Evolutionary conservation across 768 basidiomycete genomes (phyloP).

Genomic region (Tephrocybe sp.): DNA sequence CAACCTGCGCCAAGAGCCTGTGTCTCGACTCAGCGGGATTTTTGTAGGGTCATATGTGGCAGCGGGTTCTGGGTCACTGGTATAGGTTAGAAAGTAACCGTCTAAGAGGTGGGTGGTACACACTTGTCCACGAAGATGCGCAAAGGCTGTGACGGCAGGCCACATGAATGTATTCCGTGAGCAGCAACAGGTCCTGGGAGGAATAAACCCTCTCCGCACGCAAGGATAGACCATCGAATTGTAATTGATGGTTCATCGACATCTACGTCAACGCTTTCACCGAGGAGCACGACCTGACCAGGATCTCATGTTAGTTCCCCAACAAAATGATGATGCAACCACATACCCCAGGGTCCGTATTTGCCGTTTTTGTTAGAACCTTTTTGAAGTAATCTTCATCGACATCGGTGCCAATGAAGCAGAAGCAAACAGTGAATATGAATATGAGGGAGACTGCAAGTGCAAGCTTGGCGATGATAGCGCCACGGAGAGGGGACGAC

Average conservation of each 20-base stretch:
- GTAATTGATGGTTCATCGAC: conserved; percentile 57
- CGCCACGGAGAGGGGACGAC: conserved; percentile 28
- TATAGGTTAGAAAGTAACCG: not conserved
- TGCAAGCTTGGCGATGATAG: conserved; percentile 33
- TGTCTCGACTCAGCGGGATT: conserved; percentile 42
- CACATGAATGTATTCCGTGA: conserved; percentile 46
- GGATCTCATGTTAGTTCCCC: conserved; percentile 1
- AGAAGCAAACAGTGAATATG: conserved; percentile 44
- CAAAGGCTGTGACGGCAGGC: conserved; percentile 43
- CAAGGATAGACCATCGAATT: conserved; percentile 56
- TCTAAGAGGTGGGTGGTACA: conserved; percentile 11
- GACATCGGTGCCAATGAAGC: conserved; percentile 45
- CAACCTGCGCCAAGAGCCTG: conserved; percentile 44
- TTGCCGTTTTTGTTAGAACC: conserved; percentile 39
- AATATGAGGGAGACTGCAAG: conserved; percentile 48
- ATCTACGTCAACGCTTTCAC: conserved; percentile 59
- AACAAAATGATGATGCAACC: not conserved
- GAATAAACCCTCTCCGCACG: conserved; percentile 46
- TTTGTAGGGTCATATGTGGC: conserved; percentile 44
- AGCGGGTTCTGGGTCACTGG: conserved; percentile 34
- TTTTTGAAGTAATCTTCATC: conserved; percentile 41
- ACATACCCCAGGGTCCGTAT: conserved; percentile 46
- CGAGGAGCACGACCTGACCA: conserved; percentile 50
- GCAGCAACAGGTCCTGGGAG: conserved; percentile 46
- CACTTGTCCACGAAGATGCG: conserved; percentile 52